These are phyloP conservation scores for Entamoeba histolytica DNA, from an alignment of 208 protist species.

Conservation along the genomic window DNA sequence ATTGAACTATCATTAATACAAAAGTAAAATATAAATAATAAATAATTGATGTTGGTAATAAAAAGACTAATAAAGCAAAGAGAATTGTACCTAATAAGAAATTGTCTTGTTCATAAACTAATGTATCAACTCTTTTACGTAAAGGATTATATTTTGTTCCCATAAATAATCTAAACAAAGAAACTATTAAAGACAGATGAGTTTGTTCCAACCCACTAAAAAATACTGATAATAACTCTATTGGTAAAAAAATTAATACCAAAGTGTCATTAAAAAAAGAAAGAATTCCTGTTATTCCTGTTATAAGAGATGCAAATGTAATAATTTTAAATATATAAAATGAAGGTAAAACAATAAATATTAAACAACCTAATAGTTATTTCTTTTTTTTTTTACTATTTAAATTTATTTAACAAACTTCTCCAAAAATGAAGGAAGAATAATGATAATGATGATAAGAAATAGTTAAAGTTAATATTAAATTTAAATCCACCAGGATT, in stretches of 20 bases:
- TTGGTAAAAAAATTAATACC: background rate
- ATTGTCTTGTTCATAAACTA: background rate
- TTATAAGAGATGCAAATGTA: background rate
- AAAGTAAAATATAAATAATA: background rate
- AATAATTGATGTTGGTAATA: background rate
- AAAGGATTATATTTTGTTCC: background rate
- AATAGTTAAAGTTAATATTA: background rate
- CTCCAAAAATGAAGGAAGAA: background rate
- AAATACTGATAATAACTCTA: background rate
- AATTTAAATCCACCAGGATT: background rate
- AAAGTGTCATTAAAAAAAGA: background rate
- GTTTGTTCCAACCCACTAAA: background rate
- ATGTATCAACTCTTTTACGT: background rate
- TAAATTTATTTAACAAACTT: background rate
- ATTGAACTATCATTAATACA: background rate
- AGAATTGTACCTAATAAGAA: background rate
- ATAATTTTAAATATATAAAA: background rate
- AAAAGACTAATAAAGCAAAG: background rate
- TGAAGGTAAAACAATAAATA: background rate
- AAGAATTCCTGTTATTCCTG: background rate
- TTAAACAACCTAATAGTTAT: no score
- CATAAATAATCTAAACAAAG: background rate
- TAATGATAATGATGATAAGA: background rate
- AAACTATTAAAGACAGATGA: background rate
- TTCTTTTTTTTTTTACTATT: no score